These are phyloP conservation scores for Posidonia oceanica DNA, from an alignment of 116 monocot genomes.

Conservation along the genomic window DNA sequence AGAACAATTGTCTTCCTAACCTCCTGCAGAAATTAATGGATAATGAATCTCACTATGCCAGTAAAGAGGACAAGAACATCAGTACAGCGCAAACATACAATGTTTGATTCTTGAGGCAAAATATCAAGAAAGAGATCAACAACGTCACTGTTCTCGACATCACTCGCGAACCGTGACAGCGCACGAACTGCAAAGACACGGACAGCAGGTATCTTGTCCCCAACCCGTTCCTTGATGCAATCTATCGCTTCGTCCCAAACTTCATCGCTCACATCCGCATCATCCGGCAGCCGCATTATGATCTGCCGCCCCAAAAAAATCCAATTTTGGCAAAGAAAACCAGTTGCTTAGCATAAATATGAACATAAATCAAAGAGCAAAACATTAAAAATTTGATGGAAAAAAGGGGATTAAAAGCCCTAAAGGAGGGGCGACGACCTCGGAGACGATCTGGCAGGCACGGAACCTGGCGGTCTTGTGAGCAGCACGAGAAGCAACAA, in stretches of 20 bases:
- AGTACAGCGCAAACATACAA: slow-evolving; percentile 27
- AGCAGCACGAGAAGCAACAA: slow-evolving; percentile 37
- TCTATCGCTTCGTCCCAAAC: slow-evolving; percentile 95
- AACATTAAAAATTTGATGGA: background rate
- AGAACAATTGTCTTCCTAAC: slow-evolving; percentile 63
- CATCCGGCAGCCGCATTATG: slow-evolving; percentile 77
- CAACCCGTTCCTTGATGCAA: slow-evolving; percentile 56
- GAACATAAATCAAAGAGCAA: background rate
- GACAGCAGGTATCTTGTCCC: slow-evolving; percentile 63
- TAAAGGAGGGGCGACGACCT: slow-evolving; percentile 36
- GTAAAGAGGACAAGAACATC: background rate
- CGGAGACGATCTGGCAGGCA: slow-evolving; percentile 81
- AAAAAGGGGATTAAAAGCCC: background rate
- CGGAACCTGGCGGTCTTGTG: slow-evolving; percentile 53
- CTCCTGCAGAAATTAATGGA: slow-evolving; percentile 34
- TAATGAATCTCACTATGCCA: background rate
- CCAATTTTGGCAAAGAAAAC: background rate
- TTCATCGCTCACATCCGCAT: slow-evolving; percentile 82
- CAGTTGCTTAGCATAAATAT: background rate
- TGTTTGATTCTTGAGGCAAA: slow-evolving; percentile 56
- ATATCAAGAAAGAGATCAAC: slow-evolving; percentile 45
- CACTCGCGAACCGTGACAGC: slow-evolving; percentile 69
- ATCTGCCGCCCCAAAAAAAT: slow-evolving; percentile 28
- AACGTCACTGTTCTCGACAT: slow-evolving; percentile 41
- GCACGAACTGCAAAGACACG: slow-evolving; percentile 77